phyloP scores from a whole-genome alignment of 805 yeast species.

The Priceomyces carsonii region DNA sequence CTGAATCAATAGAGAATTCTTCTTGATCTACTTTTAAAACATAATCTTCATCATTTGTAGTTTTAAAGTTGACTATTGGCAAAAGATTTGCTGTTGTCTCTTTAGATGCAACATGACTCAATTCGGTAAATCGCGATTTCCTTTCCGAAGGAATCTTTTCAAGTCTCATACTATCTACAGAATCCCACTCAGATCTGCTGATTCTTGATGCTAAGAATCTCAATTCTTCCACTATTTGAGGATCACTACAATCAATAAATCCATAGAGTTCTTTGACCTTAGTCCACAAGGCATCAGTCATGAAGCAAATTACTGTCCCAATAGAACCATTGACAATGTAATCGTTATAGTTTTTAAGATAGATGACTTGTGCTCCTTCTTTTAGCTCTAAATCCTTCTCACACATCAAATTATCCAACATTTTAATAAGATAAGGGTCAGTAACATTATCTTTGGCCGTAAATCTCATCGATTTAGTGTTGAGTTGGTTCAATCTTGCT shows the following conservation, averaged over 20 bases:
- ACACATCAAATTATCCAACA: constrained; percentile 70
- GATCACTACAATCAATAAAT: constrained; percentile 12
- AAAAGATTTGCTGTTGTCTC: constrained; percentile 21
- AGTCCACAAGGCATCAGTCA: constrained; percentile 24
- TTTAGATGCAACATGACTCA: constrained; percentile 22
- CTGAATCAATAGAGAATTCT: constrained; percentile 33
- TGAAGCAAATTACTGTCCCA: constrained; percentile 69
- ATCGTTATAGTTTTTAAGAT: constrained; percentile 77
- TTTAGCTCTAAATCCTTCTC: constrained; percentile 63
- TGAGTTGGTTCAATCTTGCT: constrained; percentile 37
- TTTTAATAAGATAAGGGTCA: constrained; percentile 20
- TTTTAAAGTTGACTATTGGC: constrained; percentile 52
- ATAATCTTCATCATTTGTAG: constrained; percentile 27
- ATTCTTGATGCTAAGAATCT: constrained; percentile 21
- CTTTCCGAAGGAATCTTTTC: constrained; percentile 27
- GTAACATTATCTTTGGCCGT: constrained; percentile 36
- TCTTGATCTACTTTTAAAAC: constrained; percentile 31
- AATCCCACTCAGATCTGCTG: constrained; percentile 21
- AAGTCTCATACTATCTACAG: constrained; percentile 14
- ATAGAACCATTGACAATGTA: constrained; percentile 86
- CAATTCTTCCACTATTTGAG: constrained; percentile 23
- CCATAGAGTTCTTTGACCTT: constrained; percentile 26
- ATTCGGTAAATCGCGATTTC: constrained; percentile 17
- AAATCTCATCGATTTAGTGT: constrained; percentile 48
- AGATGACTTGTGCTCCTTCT: constrained; percentile 92